Conservation (phyloP, 2,329 filamentous ascomycete genomes). For the Bisporella sp. region DNA sequence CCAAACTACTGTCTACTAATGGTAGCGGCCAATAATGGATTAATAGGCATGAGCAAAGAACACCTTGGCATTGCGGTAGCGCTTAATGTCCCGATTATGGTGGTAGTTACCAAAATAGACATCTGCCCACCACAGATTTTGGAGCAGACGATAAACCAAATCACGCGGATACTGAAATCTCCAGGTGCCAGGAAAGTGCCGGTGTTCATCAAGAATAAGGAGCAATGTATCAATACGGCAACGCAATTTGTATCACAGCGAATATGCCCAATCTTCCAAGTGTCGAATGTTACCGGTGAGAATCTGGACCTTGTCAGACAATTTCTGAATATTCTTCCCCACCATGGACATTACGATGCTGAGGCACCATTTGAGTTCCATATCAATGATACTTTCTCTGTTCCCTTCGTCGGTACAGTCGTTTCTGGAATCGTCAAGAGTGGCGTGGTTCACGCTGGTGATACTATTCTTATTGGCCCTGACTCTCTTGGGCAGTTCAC, state of each 20-base stretch:
- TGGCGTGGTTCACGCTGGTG: constrained; percentile 83
- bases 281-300: constrained; percentile 94
- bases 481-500: constrained; percentile 87
- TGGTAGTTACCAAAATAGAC: constrained; percentile 95
- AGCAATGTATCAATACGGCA: constrained; percentile 91
- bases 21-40: constrained; percentile 95
- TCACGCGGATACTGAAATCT: constrained; percentile 88
- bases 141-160: constrained; percentile 84
- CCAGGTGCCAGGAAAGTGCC: constrained; percentile 92
- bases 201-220: constrained; percentile 85
- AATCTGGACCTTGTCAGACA: constrained; percentile 84
- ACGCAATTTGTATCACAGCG: constrained; percentile 92
- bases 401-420: constrained; percentile 93
- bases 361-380: constrained; percentile 90
- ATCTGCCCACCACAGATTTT: constrained; percentile 95
- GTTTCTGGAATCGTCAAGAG: constrained; percentile 90
- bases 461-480: constrained; percentile 80
- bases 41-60: constrained; percentile 98
- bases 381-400: constrained; percentile 95
- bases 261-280: constrained; percentile 95
- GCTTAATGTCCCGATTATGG: constrained; percentile 95
- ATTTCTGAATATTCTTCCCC: constrained; percentile 91
- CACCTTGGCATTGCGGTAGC: constrained; percentile 92
- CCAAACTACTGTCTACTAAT: constrained; percentile 97
- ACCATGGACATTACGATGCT: constrained; percentile 86